phyloP scores from a whole-genome alignment of 2,329 filamentous ascomycete genomes.

The Cladobotryum protrusum region DNA sequence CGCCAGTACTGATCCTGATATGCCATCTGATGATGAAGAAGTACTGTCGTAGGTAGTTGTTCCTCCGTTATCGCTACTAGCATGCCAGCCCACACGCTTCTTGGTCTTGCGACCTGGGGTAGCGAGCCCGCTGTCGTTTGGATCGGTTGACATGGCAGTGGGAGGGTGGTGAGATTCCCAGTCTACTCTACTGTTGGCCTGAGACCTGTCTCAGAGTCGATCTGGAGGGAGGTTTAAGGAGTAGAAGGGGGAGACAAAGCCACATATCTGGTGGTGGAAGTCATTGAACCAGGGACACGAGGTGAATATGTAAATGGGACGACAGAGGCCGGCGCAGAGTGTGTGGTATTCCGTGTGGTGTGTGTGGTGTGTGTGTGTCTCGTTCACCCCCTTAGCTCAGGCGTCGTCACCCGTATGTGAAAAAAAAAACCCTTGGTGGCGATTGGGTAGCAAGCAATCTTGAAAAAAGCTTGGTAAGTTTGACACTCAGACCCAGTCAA shows the following conservation, averaged over 20 bases:
- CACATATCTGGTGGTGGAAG: slow-evolving; percentile 5
- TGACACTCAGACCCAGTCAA: slow-evolving; percentile 9
- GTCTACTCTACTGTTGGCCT: slow-evolving; percentile 8
- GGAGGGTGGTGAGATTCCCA: neutral
- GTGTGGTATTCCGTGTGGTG: too few relatives aligned
- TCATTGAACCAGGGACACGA: slow-evolving; percentile 2
- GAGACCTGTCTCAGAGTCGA: slow-evolving; percentile 20
- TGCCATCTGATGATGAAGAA: neutral
- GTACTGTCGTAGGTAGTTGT: neutral
- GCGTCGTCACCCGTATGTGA: slow-evolving; percentile 3
- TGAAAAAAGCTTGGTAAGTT: slow-evolving; percentile 9
- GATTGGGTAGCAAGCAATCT: slow-evolving; percentile 7
- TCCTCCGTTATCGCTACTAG: slow-evolving; percentile 22
- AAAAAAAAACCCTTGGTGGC: neutral
- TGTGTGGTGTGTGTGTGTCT: too few relatives aligned
- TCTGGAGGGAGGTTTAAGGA: slow-evolving; percentile 3
- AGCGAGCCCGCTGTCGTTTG: slow-evolving; percentile 16
- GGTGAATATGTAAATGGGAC: slow-evolving; percentile 5
- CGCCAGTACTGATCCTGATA: neutral
- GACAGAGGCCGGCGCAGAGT: slow-evolving; percentile 2
- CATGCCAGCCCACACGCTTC: slow-evolving; percentile 35
- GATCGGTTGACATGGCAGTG: neutral
- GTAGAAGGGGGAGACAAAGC: slow-evolving; percentile 5
- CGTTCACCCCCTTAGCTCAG: neutral
- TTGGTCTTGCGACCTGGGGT: slow-evolving; percentile 32